Conservation (phyloP, 345 rosid species). For the Corchorus olitorius region DNA sequence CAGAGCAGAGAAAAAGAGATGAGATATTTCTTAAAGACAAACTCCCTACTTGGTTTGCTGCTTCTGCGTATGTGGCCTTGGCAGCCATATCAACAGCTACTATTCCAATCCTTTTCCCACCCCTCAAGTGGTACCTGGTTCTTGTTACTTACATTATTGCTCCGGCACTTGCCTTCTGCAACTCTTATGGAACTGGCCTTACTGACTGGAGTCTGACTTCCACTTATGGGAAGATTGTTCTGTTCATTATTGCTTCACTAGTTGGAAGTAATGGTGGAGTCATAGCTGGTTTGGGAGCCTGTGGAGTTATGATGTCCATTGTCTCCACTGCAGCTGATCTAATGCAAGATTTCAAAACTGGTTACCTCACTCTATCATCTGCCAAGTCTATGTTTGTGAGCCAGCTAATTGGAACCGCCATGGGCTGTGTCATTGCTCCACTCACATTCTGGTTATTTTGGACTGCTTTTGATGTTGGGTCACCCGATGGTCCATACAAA, state of each 20-base stretch:
- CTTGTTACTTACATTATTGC: constrained; percentile 78
- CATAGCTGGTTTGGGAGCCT: constrained; percentile 85
- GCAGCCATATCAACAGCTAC: constrained; percentile 83
- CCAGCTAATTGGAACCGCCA: constrained; percentile 78
- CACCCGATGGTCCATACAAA: constrained; percentile 82
- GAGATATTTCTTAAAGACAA: constrained; percentile 73
- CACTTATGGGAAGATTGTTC: constrained; percentile 92
- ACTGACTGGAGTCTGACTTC: constrained; percentile 84
- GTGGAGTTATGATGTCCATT: constrained; percentile 90
- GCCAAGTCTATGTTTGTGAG: constrained; percentile 93
- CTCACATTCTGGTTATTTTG: constrained; percentile 88
- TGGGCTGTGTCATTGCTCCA: constrained; percentile 93
- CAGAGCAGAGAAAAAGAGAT: constrained; percentile 66
- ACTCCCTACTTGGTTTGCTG: constrained; percentile 76
- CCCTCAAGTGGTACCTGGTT: constrained; percentile 88
- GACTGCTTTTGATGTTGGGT: constrained; percentile 86
- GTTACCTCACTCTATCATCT: constrained; percentile 83
- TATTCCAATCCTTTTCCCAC: constrained; percentile 75
- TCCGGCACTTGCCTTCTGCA: constrained; percentile 92
- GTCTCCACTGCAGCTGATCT: constrained; percentile 96
- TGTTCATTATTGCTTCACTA: constrained; percentile 77
- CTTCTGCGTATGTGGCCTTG: constrained; percentile 82
- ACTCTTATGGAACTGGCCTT: constrained; percentile 86
- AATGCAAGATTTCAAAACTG: constrained; percentile 95
- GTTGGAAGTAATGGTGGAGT: constrained; percentile 87